Conservation (phyloP, 1,284 basidiomycete species). For the Microstroma glucosiphilum region DNA sequence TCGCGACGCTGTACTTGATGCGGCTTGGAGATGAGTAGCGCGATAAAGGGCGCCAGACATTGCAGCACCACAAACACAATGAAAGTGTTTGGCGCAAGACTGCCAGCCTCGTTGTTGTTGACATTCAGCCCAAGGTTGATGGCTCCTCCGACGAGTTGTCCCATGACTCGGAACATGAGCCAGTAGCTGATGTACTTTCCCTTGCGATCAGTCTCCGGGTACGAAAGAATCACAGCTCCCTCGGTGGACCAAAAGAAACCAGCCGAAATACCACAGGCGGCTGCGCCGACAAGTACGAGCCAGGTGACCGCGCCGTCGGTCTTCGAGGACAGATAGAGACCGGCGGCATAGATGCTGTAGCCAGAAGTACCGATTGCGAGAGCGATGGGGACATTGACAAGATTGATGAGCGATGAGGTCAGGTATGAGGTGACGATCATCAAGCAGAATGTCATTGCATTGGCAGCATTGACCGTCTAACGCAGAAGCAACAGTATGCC, state of each 20-base stretch:
- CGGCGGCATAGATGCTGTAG: slow-evolving; percentile 49
- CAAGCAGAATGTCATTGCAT: slow-evolving; percentile 49
- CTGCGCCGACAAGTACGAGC: slow-evolving; percentile 51
- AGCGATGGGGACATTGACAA: slow-evolving; percentile 38
- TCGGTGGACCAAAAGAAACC: slow-evolving; percentile 50
- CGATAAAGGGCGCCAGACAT: slow-evolving; percentile 44
- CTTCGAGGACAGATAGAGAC: slow-evolving; percentile 43
- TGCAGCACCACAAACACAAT: slow-evolving; percentile 53
- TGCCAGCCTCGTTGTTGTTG: slow-evolving; percentile 35
- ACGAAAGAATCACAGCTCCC: slow-evolving; percentile 27
- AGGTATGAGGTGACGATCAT: slow-evolving; percentile 49
- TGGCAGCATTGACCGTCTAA: slow-evolving; percentile 48
- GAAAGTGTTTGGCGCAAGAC: slow-evolving; percentile 48
- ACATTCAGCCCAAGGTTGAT: slow-evolving; percentile 52
- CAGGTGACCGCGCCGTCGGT: slow-evolving; percentile 30
- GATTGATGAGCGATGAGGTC: slow-evolving; percentile 29
- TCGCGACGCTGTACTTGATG: slow-evolving; percentile 50
- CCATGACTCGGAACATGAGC: slow-evolving; percentile 46
- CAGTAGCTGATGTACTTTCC: slow-evolving; percentile 50
- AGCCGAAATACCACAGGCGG: slow-evolving; percentile 49
- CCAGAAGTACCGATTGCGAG: slow-evolving; percentile 45
- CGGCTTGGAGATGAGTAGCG: slow-evolving; percentile 46
- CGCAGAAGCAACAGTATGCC: neutral
- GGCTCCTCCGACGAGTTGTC: slow-evolving; percentile 47
- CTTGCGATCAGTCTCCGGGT: slow-evolving; percentile 45